These are phyloP conservation scores for Isoetes taiwanensis DNA, from an alignment of 75 land plant species.

Conservation along the genomic window DNA sequence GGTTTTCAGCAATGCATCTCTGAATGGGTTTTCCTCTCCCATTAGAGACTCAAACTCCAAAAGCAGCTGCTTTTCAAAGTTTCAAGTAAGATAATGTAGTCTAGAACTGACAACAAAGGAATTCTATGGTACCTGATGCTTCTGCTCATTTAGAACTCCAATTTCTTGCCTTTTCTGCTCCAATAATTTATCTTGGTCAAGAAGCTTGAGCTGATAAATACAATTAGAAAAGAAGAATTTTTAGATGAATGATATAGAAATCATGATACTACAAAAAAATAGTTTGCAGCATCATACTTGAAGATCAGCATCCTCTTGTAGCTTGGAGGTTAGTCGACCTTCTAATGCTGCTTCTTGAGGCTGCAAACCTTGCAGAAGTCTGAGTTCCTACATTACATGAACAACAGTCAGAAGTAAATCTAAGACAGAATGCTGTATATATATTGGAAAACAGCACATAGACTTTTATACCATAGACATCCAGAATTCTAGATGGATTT, in stretches of 20 bases:
- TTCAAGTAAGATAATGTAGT: too few species aligned
- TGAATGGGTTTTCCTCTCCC: slow-evolving; percentile 20
- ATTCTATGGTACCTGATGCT: slow-evolving; percentile 12
- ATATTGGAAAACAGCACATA: too few species aligned
- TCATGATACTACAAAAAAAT: background rate
- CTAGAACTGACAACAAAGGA: slow-evolving; percentile 3
- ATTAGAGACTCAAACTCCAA: slow-evolving; percentile 8
- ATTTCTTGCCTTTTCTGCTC: slow-evolving; percentile 15
- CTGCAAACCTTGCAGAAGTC: slow-evolving; percentile 15
- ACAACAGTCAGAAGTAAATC: background rate
- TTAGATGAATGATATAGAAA: too few species aligned
- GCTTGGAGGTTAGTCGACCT: slow-evolving; percentile 13
- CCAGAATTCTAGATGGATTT: too few species aligned
- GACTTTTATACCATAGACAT: too few species aligned
- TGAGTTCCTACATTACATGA: slow-evolving; percentile 22
- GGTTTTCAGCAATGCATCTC: slow-evolving; percentile 18
- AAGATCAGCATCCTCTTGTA: slow-evolving; percentile 12
- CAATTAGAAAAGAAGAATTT: too few species aligned
- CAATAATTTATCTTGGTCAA: slow-evolving; percentile 17
- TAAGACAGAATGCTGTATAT: background rate
- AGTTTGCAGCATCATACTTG: slow-evolving; percentile 8
- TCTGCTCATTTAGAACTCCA: slow-evolving; percentile 12
- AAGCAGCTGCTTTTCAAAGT: slow-evolving; percentile 21
- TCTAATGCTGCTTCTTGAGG: slow-evolving; percentile 25
- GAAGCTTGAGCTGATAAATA: slow-evolving; percentile 13